Conservation (phyloP, 805 yeast species). For the Wickerhamomyces mucosus region DNA sequence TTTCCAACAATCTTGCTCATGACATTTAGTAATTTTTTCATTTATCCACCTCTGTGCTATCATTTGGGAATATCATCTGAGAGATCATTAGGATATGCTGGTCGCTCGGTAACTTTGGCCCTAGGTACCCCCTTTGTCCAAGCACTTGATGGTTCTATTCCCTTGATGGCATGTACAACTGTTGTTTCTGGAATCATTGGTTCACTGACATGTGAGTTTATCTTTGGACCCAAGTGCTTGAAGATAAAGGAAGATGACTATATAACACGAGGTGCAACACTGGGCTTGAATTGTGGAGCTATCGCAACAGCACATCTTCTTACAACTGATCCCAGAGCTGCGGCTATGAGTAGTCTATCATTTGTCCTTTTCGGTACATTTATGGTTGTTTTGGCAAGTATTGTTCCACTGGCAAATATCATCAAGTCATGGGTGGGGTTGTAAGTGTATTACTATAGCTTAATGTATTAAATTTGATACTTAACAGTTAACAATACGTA, state of each 20-base stretch:
- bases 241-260: conserved; percentile 53
- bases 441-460: too few species aligned
- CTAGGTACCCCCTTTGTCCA: conserved; percentile 65
- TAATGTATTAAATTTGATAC: too few species aligned
- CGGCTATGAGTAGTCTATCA: conserved; percentile 64
- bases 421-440: conserved; percentile 39
- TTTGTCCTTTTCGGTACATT: conserved; percentile 66
- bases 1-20: conserved; percentile 50
- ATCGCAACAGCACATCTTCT: conserved; percentile 72
- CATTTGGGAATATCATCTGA: conserved; percentile 52
- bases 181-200: conserved; percentile 71
- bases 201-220: conserved; percentile 49
- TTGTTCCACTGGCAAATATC: conserved; percentile 41
- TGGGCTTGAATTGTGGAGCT: conserved; percentile 77
- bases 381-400: conserved; percentile 61
- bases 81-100: conserved; percentile 65
- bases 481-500: too few species aligned
- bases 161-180: conserved; percentile 72
- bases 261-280: conserved; percentile 65
- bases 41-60: conserved; percentile 62
- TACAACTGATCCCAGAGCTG: conserved; percentile 67
- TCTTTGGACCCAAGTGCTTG: conserved; percentile 29
- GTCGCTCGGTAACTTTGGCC: conserved; percentile 72
- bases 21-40: conserved; percentile 49
- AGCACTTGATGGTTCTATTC: conserved; percentile 59